Evolutionary conservation across 192 early-diverging fungal genomes (phyloP).

Genomic region (Linnemannia zychae): DNA sequence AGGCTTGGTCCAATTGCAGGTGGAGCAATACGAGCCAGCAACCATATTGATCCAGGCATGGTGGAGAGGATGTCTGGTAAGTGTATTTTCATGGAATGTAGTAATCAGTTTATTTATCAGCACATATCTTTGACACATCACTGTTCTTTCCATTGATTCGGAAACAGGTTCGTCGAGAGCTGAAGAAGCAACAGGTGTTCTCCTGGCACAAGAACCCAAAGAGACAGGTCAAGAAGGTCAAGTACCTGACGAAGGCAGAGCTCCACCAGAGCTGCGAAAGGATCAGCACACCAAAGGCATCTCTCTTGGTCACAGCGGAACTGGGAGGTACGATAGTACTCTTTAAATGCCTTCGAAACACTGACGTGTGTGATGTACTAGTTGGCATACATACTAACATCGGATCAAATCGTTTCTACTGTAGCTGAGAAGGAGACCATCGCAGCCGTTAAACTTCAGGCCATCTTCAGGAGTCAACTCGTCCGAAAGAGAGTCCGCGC

Average conservation of each 20-base stretch:
- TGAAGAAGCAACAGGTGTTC: conserved; percentile 48
- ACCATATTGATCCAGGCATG: conserved; percentile 56
- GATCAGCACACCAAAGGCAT: conserved; percentile 50
- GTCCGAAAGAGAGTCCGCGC: conserved; percentile 37
- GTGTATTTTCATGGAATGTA: not conserved
- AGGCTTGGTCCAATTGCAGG: conserved; percentile 44
- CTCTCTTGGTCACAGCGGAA: conserved; percentile 35
- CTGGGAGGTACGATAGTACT: conserved; percentile 31
- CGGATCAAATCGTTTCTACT: not conserved
- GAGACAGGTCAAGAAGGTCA: conserved; percentile 30
- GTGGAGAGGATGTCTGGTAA: conserved; percentile 56
- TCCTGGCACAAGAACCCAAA: conserved; percentile 51
- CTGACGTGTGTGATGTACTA: not conserved
- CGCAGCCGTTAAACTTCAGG: conserved; percentile 42
- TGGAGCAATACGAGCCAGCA: conserved; percentile 54
- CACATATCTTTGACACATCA: not conserved
- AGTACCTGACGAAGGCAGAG: conserved; percentile 43
- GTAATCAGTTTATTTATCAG: not conserved
- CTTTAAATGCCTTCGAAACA: not conserved
- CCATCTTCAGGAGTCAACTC: conserved; percentile 36
- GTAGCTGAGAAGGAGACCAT: conserved; percentile 49
- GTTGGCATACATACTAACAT: not conserved
- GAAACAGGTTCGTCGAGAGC: conserved; percentile 44
- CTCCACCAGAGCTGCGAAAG: conserved; percentile 45
- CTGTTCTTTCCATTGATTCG: too few species aligned